These are phyloP conservation scores for Guyanaporus albipodus DNA, from an alignment of 768 basidiomycete genomes.

Conservation along the genomic window DNA sequence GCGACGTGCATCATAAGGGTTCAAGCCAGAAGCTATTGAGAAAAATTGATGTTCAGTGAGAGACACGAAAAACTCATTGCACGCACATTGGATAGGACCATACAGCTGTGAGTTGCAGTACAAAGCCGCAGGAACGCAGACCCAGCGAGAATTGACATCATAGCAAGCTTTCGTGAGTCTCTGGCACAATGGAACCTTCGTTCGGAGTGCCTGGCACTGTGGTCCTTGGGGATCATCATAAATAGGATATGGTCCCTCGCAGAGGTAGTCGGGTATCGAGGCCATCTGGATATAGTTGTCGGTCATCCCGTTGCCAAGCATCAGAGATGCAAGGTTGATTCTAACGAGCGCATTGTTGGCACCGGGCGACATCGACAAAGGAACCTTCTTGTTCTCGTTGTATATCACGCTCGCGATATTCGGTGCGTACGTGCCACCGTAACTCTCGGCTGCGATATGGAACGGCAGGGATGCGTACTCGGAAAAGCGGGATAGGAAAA, in stretches of 20 bases:
- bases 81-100: slow-evolving; percentile 66
- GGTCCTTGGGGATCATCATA: slow-evolving; percentile 67
- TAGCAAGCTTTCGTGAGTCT: slow-evolving; percentile 71
- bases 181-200: slow-evolving; percentile 73
- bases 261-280: slow-evolving; percentile 77
- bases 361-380: slow-evolving; percentile 38
- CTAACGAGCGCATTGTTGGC: slow-evolving; percentile 45
- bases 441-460: slow-evolving; percentile 80
- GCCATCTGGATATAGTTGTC: slow-evolving; percentile 81
- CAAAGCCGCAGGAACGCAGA: slow-evolving; percentile 67
- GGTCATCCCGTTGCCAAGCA: slow-evolving; percentile 87
- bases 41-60: background rate
- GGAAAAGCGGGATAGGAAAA: slow-evolving; percentile 75
- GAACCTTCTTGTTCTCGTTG: slow-evolving; percentile 65
- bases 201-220: slow-evolving; percentile 57
- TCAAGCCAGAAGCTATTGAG: slow-evolving; percentile 59
- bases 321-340: slow-evolving; percentile 78
- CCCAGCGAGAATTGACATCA: slow-evolving; percentile 50
- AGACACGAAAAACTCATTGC: background rate
- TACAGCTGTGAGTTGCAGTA: slow-evolving; percentile 80
- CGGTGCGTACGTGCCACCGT: slow-evolving; percentile 77
- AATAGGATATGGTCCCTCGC: slow-evolving; percentile 78
- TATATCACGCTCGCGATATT: slow-evolving; percentile 82
- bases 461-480: slow-evolving; percentile 67
- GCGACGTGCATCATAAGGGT: slow-evolving; percentile 84